phyloP scores from a whole-genome alignment of 805 yeast species.

The Peterozyma xylosa region DNA sequence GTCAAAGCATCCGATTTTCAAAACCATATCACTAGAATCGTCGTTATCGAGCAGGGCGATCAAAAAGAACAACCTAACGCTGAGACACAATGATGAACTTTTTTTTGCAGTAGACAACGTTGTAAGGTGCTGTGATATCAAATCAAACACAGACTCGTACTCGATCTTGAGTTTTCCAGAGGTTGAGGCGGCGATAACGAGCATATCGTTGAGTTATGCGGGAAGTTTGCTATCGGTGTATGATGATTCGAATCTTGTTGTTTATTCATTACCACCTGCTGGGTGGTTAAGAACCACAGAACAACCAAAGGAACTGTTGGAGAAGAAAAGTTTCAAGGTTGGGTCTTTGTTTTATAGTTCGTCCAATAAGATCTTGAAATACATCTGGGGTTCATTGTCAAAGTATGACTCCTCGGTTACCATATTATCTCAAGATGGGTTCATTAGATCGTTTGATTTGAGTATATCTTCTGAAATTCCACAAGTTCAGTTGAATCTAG shows the following conservation, averaged over 20 bases:
- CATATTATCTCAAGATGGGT: conserved; percentile 25
- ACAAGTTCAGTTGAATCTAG: conserved; percentile 12
- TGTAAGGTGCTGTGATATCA: conserved; percentile 23
- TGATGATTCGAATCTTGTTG: conserved; percentile 16
- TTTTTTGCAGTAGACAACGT: conserved; percentile 22
- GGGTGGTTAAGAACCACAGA: conserved; percentile 4
- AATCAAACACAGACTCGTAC: conserved; percentile 16
- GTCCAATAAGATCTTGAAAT: conserved; percentile 21
- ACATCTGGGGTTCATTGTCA: conserved; percentile 38
- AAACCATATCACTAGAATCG: background rate
- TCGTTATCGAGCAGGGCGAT: background rate
- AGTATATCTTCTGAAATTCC: conserved; percentile 19
- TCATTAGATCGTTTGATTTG: conserved; percentile 28
- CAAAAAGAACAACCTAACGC: conserved; percentile 1
- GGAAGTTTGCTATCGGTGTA: conserved; percentile 23
- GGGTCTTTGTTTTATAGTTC: background rate
- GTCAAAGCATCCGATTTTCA: conserved; percentile 2
- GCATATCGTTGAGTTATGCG: conserved; percentile 19
- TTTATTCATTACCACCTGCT: conserved; percentile 18
- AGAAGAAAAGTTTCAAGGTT: conserved; percentile 1
- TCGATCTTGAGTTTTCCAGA: conserved; percentile 12
- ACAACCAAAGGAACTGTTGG: background rate
- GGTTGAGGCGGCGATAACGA: conserved; percentile 14
- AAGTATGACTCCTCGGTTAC: conserved; percentile 35
- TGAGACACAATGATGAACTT: conserved; percentile 14